Evolutionary conservation across 192 early-diverging fungal species (phyloP), one percentile per base, ranked within the genome.

Genomic region (Backusella luteola): DNA sequence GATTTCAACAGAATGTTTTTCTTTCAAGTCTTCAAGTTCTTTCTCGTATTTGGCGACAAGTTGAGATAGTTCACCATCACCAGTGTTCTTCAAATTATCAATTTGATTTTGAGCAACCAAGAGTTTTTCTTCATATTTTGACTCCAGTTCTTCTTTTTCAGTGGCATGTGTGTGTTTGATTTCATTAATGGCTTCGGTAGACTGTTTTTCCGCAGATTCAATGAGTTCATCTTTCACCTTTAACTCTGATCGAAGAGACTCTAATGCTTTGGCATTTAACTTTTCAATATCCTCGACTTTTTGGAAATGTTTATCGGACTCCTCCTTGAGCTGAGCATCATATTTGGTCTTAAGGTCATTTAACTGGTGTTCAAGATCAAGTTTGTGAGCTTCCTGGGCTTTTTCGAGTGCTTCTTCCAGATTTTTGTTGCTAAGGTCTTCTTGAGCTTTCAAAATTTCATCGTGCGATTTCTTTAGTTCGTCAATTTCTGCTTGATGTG

Each of bases 1-100:
- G 17, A 69, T 39, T 39, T 71, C 70, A 32, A 46, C 3, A 6
- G 21, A 32, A 14, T 71, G 42, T 2, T 46, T 71, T 32, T 46
- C 41, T 44, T 34, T 71, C 19, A 71, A 71, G 12, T 46, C 29
- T 19, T n/a, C 39, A 19, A 71, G 41, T 7, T 71, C 70, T 3
- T 49, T 44, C 15, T 71, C 70, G 26, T 71, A 71, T 15, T 71
- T 71, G 6, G n/a, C 6, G n/a, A 71, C 70, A 49, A 71, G 21
- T 34, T 32, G 26, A 46, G 70, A 32, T 23, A 71, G 23, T 71
- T 71, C 70, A 5, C 70, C 44, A 71, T 49, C 39, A 44, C 70
- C 70, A 32, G 70, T 32, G 41, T 44, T 49, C 44, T 34, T 49
- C 39, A 71, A 49, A 14, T 39, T 71, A n/a, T 71, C 70, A 15